phyloP scores from a whole-genome alignment of 371 early-diverging fungal genomes.

The Syncephalis fuscata region DNA sequence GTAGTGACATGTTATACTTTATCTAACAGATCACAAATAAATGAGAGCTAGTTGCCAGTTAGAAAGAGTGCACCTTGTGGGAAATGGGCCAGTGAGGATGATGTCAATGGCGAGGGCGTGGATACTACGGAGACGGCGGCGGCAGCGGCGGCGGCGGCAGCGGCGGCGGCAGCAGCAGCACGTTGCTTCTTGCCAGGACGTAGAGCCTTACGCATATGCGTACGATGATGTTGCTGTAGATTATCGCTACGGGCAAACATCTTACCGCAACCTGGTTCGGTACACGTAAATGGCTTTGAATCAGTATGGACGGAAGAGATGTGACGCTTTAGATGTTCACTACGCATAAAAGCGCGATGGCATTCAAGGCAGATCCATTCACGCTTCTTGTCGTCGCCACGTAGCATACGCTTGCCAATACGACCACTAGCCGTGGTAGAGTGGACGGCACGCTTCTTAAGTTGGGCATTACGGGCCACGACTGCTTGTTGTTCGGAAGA shows the following conservation, averaged over 20 bases:
- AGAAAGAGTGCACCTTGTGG: constrained; percentile 3
- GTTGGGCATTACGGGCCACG: too few species aligned
- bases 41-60: constrained; percentile 4
- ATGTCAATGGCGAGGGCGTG: constrained; percentile 9
- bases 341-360: constrained; percentile 60
- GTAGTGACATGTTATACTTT: too few species aligned
- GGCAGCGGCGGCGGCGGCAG: constrained; percentile 1
- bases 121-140: constrained; percentile 5
- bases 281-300: constrained; percentile 41
- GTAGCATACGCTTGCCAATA: too few species aligned
- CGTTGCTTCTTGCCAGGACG: neutral
- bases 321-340: constrained; percentile 71
- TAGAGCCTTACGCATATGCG: constrained; percentile 26
- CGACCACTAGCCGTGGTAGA: too few species aligned
- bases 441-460: too few species aligned
- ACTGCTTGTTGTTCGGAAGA: too few species aligned
- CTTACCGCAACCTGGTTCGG: constrained; percentile 54
- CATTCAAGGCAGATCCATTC: constrained; percentile 25
- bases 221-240: constrained; percentile 51
- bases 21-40: neutral
- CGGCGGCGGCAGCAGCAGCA: neutral
- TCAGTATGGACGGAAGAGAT: constrained; percentile 39
- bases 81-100: constrained; percentile 12
- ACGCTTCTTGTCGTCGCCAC: neutral
- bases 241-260: constrained; percentile 74